Evolutionary conservation across 352 stramenopile species (phyloP), one percentile per base, ranked within the genome.

Genomic region (Globisporangium spiculum): DNA sequence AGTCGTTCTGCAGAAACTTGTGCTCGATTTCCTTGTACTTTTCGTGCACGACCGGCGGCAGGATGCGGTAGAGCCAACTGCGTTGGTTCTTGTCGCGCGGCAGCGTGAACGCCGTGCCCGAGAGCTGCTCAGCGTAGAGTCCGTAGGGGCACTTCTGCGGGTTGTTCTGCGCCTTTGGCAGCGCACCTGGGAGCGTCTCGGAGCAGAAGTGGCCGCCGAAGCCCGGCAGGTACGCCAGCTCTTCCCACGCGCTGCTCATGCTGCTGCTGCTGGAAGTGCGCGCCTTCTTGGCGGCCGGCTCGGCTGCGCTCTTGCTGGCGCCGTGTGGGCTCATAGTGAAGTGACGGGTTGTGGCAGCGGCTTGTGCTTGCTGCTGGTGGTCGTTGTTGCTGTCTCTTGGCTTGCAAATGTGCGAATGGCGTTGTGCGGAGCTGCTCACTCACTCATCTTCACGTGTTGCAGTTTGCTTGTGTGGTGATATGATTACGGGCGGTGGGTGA

Each of bases 191-290:
- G 27, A 98, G 72, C 53, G 89, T 87, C 75, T 99, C 95, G 38
- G 91, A 98, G 83, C 93, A 92, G 69, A 99, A 98, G 52, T 98
- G 77, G 71, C 97, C 97, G 65, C 90, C 94, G 66, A 98, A 99
- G 41, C 96, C 96, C 38, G 83, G 76, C 54, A 93, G 79, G 75
- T 99, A 99, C 64, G 80, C 63, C 44, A 98, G 72, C 27, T 82
- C 71, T 60, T 83, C 74, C 87, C 87, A 94, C 24, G 63, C 36
- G 44, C 32, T 41, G n/a, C 34, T n/a, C 30, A 34, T 32, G 55
- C 55, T 22, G 41, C 41, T 58, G 41, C 30, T 48, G 18, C 7
- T 16, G 26, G 41, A 6, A 4, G 50, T 53, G 63, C 63, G 63
- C 22, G 52, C 59, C 59, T 65, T 65, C 59, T 65, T 56, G 38